phyloP scores from a whole-genome alignment of 805 yeast species.

The Pichia sporocuriosa region DNA sequence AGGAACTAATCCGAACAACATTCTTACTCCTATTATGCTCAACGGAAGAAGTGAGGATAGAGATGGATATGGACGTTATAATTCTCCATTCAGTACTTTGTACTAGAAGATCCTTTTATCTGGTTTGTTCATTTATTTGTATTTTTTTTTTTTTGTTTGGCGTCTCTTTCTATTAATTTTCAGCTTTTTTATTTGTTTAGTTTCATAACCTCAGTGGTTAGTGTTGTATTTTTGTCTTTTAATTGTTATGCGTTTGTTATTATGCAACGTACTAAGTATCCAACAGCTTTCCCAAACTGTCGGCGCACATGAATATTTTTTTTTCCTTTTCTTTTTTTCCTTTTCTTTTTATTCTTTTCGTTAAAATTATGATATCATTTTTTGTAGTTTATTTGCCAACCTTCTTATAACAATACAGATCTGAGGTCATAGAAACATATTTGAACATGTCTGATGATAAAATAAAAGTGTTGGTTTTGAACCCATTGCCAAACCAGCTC shows the following conservation, averaged over 20 bases:
- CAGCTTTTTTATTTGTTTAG: too few relatives aligned
- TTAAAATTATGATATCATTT: not conserved
- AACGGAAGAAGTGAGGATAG: slow-evolving; percentile 20
- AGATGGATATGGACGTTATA: slow-evolving; percentile 20
- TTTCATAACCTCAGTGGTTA: too few relatives aligned
- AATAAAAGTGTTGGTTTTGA: slow-evolving; percentile 31
- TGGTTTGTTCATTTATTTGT: slow-evolving; percentile 8
- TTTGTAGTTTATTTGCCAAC: not conserved
- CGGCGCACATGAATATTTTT: too few relatives aligned
- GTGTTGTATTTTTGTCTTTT: too few relatives aligned
- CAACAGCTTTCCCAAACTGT: too few relatives aligned
- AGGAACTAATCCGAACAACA: slow-evolving; percentile 36
- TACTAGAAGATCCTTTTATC: slow-evolving; percentile 12
- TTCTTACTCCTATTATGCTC: slow-evolving; percentile 28
- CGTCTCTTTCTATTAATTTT: not conserved
- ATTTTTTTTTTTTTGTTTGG: not conserved
- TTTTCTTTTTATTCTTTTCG: too few relatives aligned
- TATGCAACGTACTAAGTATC: too few relatives aligned
- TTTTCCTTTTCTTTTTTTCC: too few relatives aligned
- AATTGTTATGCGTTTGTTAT: too few relatives aligned
- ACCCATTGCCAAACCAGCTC: slow-evolving; percentile 38
- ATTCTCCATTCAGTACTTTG: slow-evolving; percentile 32
- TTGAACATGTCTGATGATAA: not conserved
- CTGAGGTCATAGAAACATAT: too few relatives aligned
- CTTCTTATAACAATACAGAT: not conserved